Conservation (phyloP, 1,139 yeast genomes). For the Nematodospora anomalae region DNA sequence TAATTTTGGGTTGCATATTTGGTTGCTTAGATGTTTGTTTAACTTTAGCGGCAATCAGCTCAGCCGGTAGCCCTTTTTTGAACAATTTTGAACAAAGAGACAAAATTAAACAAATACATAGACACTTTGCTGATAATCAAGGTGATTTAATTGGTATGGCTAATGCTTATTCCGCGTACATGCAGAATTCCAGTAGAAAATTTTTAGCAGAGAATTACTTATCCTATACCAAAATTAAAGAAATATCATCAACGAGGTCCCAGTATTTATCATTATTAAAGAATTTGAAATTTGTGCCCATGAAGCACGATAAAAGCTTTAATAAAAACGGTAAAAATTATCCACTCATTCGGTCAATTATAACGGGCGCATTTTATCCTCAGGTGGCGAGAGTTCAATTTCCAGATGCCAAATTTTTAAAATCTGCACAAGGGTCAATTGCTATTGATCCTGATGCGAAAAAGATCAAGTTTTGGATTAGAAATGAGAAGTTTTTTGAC, state of each 20-base stretch:
- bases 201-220: conserved; percentile 64
- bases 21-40: conserved; percentile 79
- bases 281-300: conserved; percentile 75
- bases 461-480: conserved; percentile 69
- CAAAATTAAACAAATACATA: conserved; percentile 52
- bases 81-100: conserved; percentile 65
- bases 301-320: conserved; percentile 34
- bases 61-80: conserved; percentile 73
- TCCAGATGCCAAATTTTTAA: conserved; percentile 76
- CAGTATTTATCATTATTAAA: conserved; percentile 69
- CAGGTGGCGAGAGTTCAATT: conserved; percentile 75
- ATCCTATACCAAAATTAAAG: conserved; percentile 66
- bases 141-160: conserved; percentile 80
- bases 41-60: conserved; percentile 71
- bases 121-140: conserved; percentile 30
- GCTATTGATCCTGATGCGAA: conserved; percentile 83
- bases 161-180: conserved; percentile 57
- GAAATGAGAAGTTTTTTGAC: conserved; percentile 49
- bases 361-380: conserved; percentile 83
- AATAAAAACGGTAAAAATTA: conserved; percentile 54
- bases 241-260: conserved; percentile 64
- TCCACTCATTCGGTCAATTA: conserved; percentile 59
- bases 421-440: conserved; percentile 74
- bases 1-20: conserved; percentile 77
- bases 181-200: conserved; percentile 33